These are phyloP conservation scores for Termitomyces sp. DNA, from an alignment of 768 basidiomycete species.

Conservation along the genomic window DNA sequence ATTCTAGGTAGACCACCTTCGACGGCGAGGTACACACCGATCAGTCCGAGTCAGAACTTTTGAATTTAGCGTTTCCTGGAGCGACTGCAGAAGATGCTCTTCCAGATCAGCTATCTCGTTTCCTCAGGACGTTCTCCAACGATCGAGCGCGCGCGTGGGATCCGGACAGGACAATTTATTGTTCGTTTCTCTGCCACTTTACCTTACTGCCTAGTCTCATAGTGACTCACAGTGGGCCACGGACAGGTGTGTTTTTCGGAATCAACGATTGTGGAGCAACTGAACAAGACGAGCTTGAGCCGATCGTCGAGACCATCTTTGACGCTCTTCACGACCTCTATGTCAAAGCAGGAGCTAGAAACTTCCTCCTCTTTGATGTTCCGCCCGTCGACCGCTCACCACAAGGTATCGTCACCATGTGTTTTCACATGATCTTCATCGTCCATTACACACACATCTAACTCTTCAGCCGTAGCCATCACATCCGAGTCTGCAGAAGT, in stretches of 20 bases:
- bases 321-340: slow-evolving; percentile 13
- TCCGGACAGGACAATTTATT: neutral
- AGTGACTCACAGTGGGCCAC: too few species aligned
- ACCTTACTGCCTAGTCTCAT: too few species aligned
- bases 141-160: neutral
- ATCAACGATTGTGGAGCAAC: slow-evolving; percentile 13
- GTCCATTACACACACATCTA: too few species aligned
- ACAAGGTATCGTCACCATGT: neutral
- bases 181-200: too few species aligned
- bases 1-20: slow-evolving; percentile 6
- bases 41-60: neutral
- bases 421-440: neutral
- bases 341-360: slow-evolving; percentile 2
- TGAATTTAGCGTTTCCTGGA: slow-evolving; percentile 1
- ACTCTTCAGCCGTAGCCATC: neutral
- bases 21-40: neutral
- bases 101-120: neutral
- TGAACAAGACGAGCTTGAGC: slow-evolving; percentile 6
- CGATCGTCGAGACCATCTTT: slow-evolving; percentile 3
- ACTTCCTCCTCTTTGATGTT: slow-evolving; percentile 7
- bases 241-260: slow-evolving; percentile 5
- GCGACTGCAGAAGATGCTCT: slow-evolving; percentile 9
- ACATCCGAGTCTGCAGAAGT: neutral
- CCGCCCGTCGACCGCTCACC: slow-evolving; percentile 4
- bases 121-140: neutral